Conservation (phyloP, 2,329 filamentous ascomycete genomes). For the Colletotrichum sublineola region DNA sequence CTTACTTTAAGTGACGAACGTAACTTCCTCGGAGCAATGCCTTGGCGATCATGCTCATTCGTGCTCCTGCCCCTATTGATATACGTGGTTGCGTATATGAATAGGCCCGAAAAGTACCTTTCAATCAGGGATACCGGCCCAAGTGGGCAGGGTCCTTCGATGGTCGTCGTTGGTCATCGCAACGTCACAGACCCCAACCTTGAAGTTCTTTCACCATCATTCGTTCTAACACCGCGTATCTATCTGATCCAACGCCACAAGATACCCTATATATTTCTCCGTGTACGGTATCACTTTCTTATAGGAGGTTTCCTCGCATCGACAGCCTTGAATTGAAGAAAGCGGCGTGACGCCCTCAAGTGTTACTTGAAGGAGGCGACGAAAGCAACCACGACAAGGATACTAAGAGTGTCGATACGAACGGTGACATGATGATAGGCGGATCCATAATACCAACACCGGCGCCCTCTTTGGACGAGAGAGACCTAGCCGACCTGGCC, state of each 20-base stretch:
- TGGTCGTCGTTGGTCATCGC: not conserved
- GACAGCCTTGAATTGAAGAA: not conserved
- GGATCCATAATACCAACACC: not conserved
- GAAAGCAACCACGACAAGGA: not conserved
- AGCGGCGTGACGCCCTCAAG: too few relatives aligned
- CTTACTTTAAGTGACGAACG: not conserved
- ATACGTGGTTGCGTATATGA: not conserved
- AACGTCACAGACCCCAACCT: not conserved
- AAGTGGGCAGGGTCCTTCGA: not conserved
- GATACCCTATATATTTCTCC: too few relatives aligned
- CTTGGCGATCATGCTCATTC: not conserved
- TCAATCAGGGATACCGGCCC: not conserved
- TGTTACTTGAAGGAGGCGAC: not conserved
- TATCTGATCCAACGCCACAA: not conserved
- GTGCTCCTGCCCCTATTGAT: not conserved
- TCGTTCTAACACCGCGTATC: not conserved
- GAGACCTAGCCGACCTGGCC: not conserved
- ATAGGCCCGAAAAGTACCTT: not conserved
- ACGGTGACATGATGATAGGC: not conserved
- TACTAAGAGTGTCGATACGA: too few relatives aligned
- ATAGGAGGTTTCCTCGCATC: too few relatives aligned
- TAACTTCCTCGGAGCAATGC: not conserved
- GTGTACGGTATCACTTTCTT: not conserved
- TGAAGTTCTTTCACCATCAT: not conserved
- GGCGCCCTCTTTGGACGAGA: not conserved